phyloP scores from a whole-genome alignment of 768 basidiomycete genomes.

The Kondoa subrosea region DNA sequence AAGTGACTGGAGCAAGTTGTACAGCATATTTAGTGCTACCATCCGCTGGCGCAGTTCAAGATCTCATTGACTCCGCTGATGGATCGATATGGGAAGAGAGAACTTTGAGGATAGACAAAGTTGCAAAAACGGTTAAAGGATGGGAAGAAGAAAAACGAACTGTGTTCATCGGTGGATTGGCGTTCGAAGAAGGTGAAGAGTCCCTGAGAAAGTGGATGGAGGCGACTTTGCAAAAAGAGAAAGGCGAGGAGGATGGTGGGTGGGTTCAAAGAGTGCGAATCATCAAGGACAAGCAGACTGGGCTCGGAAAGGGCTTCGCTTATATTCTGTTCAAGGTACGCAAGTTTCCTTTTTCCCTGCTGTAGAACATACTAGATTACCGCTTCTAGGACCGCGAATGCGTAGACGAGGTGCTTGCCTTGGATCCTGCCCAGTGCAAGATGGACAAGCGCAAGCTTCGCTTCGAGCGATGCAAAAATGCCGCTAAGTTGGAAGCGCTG shows the following conservation, averaged over 20 bases:
- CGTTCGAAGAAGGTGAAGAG: slow-evolving; percentile 80
- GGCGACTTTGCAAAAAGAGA: slow-evolving; percentile 49
- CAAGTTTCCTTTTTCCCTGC: too few species aligned
- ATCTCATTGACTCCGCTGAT: slow-evolving; percentile 38
- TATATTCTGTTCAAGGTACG: slow-evolving; percentile 75
- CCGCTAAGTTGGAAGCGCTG: slow-evolving; percentile 31
- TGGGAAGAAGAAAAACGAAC: slow-evolving; percentile 55
- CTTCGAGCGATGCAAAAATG: slow-evolving; percentile 74
- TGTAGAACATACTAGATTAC: not conserved
- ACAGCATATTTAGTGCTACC: slow-evolving; percentile 89
- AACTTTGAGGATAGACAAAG: slow-evolving; percentile 57
- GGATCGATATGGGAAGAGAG: slow-evolving; percentile 54
- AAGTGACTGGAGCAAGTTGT: slow-evolving; percentile 40
- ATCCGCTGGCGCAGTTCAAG: slow-evolving; percentile 27
- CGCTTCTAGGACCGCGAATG: slow-evolving; percentile 59
- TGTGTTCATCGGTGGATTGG: slow-evolving; percentile 80
- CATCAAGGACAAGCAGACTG: slow-evolving; percentile 73
- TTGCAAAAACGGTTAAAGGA: slow-evolving; percentile 26
- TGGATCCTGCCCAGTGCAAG: slow-evolving; percentile 60
- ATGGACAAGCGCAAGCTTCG: slow-evolving; percentile 86
- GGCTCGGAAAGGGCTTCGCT: slow-evolving; percentile 86
- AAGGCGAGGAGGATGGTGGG: slow-evolving; percentile 22
- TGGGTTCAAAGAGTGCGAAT: slow-evolving; percentile 47
- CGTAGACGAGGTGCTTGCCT: slow-evolving; percentile 76
- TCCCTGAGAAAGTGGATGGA: slow-evolving; percentile 78